These are phyloP conservation scores for Hypoxylon sp. DNA, from an alignment of 2,329 filamentous ascomycete species.

Conservation along the genomic window DNA sequence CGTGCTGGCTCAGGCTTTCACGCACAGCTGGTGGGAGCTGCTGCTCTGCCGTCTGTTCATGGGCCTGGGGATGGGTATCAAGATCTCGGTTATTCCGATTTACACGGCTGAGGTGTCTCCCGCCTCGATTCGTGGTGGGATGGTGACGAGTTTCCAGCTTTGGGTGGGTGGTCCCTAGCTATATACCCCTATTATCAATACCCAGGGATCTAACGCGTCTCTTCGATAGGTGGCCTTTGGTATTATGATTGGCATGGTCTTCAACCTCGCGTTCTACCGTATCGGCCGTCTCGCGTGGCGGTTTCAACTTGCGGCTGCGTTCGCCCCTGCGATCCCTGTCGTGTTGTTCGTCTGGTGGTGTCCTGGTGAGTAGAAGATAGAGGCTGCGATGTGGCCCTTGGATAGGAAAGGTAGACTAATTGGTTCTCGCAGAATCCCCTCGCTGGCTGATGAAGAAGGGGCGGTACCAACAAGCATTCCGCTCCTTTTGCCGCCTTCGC, in stretches of 20 bases:
- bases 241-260: constrained; percentile 22
- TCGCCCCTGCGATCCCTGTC: constrained; percentile 18
- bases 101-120: constrained; percentile 24
- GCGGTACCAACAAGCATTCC: constrained; percentile 22
- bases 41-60: constrained; percentile 17
- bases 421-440: constrained; percentile 12
- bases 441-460: constrained; percentile 28
- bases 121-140: constrained; percentile 21
- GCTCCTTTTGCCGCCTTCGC: constrained; percentile 20
- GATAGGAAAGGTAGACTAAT: constrained; percentile 12
- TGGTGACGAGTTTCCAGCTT: constrained; percentile 26
- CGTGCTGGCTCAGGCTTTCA: constrained; percentile 20
- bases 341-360: constrained; percentile 20
- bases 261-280: constrained; percentile 19
- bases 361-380: constrained; percentile 20
- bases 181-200: constrained; percentile 17
- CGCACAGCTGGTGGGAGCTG: constrained; percentile 20
- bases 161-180: constrained; percentile 8
- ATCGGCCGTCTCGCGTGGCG: constrained; percentile 21
- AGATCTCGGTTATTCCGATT: constrained; percentile 25
- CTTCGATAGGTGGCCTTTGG: constrained; percentile 22
- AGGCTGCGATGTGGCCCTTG: neutral
- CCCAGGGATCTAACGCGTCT: constrained; percentile 8
- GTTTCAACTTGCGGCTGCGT: constrained; percentile 22
- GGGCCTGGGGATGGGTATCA: constrained; percentile 23